phyloP scores from a whole-genome alignment of 75 land plant genomes.

The Isoetes taiwanensis region DNA sequence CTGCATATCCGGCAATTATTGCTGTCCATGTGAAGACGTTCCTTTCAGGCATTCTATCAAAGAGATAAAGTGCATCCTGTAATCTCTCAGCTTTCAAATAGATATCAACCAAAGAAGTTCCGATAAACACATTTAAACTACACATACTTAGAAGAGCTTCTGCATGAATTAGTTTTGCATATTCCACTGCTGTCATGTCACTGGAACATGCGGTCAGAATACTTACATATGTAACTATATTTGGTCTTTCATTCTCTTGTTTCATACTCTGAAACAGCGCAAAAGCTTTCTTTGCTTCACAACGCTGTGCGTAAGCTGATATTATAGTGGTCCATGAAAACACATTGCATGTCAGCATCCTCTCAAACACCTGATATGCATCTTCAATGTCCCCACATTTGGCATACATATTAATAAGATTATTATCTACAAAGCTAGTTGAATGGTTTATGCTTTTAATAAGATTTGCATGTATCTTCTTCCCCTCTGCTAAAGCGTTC shows the following conservation, averaged over 20 bases:
- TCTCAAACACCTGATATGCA: slow-evolving; percentile 25
- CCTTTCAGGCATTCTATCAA: slow-evolving; percentile 23
- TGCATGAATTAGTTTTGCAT: slow-evolving; percentile 11
- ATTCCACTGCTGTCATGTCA: not conserved
- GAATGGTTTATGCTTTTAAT: too few relatives aligned
- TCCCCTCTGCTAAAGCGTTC: too few relatives aligned
- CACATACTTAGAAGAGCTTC: too few relatives aligned
- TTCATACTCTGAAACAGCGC: slow-evolving; percentile 23
- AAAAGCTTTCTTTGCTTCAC: slow-evolving; percentile 12
- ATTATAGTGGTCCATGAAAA: slow-evolving; percentile 38
- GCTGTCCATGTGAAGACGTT: slow-evolving; percentile 30
- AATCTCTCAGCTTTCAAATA: too few relatives aligned
- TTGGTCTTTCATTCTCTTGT: slow-evolving; percentile 17
- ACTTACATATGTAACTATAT: slow-evolving; percentile 18
- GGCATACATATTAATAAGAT: slow-evolving; percentile 28
- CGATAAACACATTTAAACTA: too few relatives aligned
- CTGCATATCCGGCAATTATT: slow-evolving; percentile 37
- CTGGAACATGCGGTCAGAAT: slow-evolving; percentile 5
- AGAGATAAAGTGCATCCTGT: slow-evolving; percentile 22
- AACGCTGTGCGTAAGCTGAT: slow-evolving; percentile 18
- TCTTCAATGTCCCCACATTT: slow-evolving; percentile 13
- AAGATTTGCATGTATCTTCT: too few relatives aligned
- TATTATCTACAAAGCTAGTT: slow-evolving; percentile 19
- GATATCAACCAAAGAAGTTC: too few relatives aligned
- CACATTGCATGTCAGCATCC: slow-evolving; percentile 17